phyloP scores from a whole-genome alignment of 2,329 filamentous ascomycete species.

The Aspergillus tanneri region DNA sequence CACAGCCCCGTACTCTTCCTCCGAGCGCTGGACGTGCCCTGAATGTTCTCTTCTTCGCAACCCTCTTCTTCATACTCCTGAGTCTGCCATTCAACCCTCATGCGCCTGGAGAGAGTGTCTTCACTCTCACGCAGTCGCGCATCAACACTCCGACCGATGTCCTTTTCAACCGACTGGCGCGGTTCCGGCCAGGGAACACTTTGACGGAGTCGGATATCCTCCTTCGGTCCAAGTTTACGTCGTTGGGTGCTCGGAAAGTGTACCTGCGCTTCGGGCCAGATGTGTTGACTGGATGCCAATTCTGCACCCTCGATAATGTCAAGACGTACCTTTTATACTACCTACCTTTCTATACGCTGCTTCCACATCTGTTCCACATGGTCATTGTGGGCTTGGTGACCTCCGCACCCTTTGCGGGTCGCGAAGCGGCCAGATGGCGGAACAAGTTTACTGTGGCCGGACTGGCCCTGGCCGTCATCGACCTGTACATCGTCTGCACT shows the following conservation, averaged over 20 bases:
- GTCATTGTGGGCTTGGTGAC: conserved; percentile 70
- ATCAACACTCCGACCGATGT: conserved; percentile 83
- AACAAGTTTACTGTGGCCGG: conserved; percentile 65
- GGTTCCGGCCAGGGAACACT: conserved; percentile 38
- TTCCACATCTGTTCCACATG: conserved; percentile 80
- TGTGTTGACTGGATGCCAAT: conserved; percentile 72
- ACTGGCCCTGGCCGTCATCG: conserved; percentile 58
- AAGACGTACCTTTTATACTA: conserved; percentile 77
- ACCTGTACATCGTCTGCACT: conserved; percentile 63
- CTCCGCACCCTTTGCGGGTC: conserved; percentile 63
- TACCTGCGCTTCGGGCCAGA: conserved; percentile 82
- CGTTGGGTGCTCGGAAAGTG: conserved; percentile 69
- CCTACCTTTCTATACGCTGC: conserved; percentile 64
- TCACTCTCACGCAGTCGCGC: conserved; percentile 72
- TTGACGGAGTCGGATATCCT: conserved; percentile 59
- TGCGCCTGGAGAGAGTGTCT: conserved; percentile 63
- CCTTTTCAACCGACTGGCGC: conserved; percentile 71
- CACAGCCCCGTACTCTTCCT: conserved; percentile 39
- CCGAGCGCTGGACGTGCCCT: conserved; percentile 38
- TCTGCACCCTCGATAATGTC: conserved; percentile 72
- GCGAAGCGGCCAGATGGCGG: conserved; percentile 67
- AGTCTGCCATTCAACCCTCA: conserved; percentile 68
- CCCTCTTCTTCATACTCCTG: conserved; percentile 55
- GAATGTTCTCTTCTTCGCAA: conserved; percentile 55
- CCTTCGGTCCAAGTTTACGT: conserved; percentile 67